phyloP scores from a whole-genome alignment of 2,329 filamentous ascomycete genomes.

The Exophiala calicioides region DNA sequence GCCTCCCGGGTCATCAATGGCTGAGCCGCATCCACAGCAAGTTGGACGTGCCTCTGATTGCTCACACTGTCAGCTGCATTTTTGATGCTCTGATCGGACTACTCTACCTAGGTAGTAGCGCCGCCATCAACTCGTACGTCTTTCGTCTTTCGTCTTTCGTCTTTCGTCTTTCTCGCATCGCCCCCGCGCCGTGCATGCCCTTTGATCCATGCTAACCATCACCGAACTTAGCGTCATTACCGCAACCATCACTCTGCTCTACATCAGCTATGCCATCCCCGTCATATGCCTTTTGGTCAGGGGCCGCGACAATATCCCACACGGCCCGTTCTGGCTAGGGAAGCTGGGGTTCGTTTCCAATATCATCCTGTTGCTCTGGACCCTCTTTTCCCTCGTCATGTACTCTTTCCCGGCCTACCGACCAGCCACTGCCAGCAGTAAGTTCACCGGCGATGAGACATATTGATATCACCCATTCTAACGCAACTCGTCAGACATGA shows the following conservation, averaged over 20 bases:
- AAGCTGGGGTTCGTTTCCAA: conserved; percentile 42
- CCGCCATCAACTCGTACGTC: conserved; percentile 49
- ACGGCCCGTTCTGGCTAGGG: conserved; percentile 35
- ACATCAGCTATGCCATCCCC: conserved; percentile 27
- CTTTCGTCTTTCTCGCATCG: no score
- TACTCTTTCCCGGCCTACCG: conserved; percentile 47
- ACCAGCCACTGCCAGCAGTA: conserved; percentile 46
- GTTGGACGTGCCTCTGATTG: conserved; percentile 45
- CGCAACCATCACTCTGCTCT: conserved; percentile 40
- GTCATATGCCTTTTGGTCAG: conserved; percentile 50
- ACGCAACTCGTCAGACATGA: no score
- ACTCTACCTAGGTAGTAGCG: conserved; percentile 41
- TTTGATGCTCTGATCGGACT: conserved; percentile 34
- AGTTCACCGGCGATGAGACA: no score
- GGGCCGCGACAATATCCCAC: conserved; percentile 34
- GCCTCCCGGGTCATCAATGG: conserved; percentile 12
- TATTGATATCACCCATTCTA: no score
- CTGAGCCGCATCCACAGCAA: conserved; percentile 10
- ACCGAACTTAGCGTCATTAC: no score
- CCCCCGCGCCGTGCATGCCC: no score
- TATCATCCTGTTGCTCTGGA: conserved; percentile 46
- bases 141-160: no score
- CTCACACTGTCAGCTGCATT: conserved; percentile 51
- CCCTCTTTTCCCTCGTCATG: conserved; percentile 47
- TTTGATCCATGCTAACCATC: no score